Evolutionary conservation across 768 basidiomycete species (phyloP).

Genomic region (Omphalotus guepiniiformis): DNA sequence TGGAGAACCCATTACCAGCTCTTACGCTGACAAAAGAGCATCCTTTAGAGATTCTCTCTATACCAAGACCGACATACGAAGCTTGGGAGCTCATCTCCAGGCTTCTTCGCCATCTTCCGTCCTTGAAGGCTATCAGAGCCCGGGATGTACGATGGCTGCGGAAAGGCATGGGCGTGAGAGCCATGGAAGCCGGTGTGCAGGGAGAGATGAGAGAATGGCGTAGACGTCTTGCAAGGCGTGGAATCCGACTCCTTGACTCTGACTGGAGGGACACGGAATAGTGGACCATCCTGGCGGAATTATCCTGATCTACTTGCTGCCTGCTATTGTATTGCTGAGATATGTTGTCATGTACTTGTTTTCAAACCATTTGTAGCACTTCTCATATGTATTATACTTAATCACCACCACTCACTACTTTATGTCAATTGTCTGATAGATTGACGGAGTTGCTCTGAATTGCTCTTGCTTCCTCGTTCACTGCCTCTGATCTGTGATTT

Average conservation of each 20-base stretch:
- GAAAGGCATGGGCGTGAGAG: conserved; percentile 58
- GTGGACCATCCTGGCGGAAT: too few relatives aligned
- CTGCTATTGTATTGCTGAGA: too few relatives aligned
- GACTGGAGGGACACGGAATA: conserved; percentile 59
- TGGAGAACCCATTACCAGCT: conserved; percentile 64
- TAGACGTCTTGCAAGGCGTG: conserved; percentile 50
- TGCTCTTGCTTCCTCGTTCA: too few relatives aligned
- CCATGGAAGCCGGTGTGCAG: conserved; percentile 72
- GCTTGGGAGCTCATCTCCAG: conserved; percentile 55
- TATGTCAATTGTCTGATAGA: too few relatives aligned
- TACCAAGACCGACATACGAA: conserved; percentile 65
- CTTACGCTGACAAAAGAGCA: conserved; percentile 33
- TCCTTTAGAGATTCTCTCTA: conserved; percentile 61
- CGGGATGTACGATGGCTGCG: conserved; percentile 73
- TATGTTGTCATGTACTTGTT: too few relatives aligned
- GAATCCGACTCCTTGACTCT: conserved; percentile 63
- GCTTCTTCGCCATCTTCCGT: conserved; percentile 52
- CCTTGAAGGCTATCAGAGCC: conserved; percentile 51
- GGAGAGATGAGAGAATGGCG: conserved; percentile 79
- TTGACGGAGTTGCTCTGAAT: too few relatives aligned
- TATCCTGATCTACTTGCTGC: too few relatives aligned
- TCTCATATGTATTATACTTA: too few relatives aligned
- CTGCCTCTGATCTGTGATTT: too few relatives aligned
- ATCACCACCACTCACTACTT: too few relatives aligned
- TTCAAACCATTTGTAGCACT: too few relatives aligned